These are phyloP conservation scores for Clonostachys rosea DNA, from an alignment of 2,329 filamentous ascomycete genomes.

Conservation along the genomic window DNA sequence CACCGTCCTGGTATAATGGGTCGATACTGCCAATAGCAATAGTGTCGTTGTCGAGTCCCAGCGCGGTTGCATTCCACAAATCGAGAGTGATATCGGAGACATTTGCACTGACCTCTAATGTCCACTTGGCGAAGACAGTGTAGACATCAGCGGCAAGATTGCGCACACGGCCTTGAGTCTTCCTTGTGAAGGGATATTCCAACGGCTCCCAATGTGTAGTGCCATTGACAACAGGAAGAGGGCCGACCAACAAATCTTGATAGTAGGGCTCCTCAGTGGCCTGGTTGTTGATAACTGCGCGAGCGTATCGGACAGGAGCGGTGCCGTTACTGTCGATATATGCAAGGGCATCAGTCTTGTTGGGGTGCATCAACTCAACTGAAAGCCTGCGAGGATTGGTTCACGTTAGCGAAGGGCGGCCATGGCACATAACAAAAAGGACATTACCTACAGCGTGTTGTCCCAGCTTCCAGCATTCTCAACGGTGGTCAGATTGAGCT, in stretches of 20 bases:
- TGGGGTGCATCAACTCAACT: slow-evolving; percentile 33
- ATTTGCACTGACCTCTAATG: not conserved
- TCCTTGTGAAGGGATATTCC: slow-evolving; percentile 31
- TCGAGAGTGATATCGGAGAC: not conserved
- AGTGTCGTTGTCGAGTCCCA: slow-evolving; percentile 32
- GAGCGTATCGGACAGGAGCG: slow-evolving; percentile 33
- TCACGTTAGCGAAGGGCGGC: not conserved
- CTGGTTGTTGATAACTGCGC: slow-evolving; percentile 32
- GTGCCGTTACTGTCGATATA: slow-evolving; percentile 33
- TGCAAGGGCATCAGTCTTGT: slow-evolving; percentile 40
- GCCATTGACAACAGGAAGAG: slow-evolving; percentile 34
- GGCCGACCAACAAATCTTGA: slow-evolving; percentile 42
- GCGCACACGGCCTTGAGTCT: slow-evolving; percentile 7
- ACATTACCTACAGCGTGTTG: slow-evolving; percentile 19
- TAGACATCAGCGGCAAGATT: too few species aligned
- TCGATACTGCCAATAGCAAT: slow-evolving; percentile 33
- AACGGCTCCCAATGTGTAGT: slow-evolving; percentile 30
- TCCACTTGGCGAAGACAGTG: not conserved
- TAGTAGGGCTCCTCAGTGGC: slow-evolving; percentile 28
- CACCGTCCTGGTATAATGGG: slow-evolving; percentile 31
- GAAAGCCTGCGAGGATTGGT: slow-evolving; percentile 13
- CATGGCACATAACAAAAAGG: accelerated
- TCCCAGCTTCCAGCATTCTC: slow-evolving; percentile 26
- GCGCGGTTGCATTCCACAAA: slow-evolving; percentile 26
- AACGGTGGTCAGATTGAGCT: slow-evolving; percentile 28